A percentile compares a stretch with the other conserved stretches of the same genome.
phyloP scores from a whole-genome alignment of 2,329 filamentous ascomycete species.

The Ustilaginoidea virens region DNA sequence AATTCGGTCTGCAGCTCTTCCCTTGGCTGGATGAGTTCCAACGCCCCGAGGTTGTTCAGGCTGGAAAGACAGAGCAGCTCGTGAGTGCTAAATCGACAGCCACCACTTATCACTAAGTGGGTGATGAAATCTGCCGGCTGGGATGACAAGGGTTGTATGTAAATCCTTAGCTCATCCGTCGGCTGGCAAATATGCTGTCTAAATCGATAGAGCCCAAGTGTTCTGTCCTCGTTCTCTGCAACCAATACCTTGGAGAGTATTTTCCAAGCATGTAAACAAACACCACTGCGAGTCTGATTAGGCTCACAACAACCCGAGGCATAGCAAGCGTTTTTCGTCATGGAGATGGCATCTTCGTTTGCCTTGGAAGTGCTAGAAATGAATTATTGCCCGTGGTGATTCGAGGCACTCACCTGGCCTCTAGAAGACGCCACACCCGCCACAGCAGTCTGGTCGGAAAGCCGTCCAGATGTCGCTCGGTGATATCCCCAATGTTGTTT shows the following conservation, averaged over 20 bases:
- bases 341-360: too few species aligned
- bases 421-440: conserved; percentile 24
- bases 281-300: conserved; percentile 8
- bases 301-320: too few species aligned
- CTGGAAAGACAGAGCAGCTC: conserved; percentile 25
- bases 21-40: conserved; percentile 28
- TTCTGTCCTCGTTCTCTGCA: conserved; percentile 17
- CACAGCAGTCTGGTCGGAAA: conserved; percentile 19
- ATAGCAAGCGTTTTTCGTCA: too few species aligned
- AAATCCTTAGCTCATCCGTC: conserved; percentile 16
- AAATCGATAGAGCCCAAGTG: conserved; percentile 22
- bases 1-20: conserved; percentile 14
- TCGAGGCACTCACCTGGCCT: conserved; percentile 23
- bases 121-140: conserved; percentile 22
- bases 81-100: conserved; percentile 17
- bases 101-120: conserved; percentile 23
- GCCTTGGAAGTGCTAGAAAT: too few species aligned
- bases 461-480: conserved; percentile 16
- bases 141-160: conserved; percentile 20
- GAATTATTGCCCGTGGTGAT: too few species aligned
- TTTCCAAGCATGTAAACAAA: conserved; percentile 25
- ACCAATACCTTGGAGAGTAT: conserved; percentile 20
- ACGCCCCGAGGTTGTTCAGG: conserved; percentile 29
- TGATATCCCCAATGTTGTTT: conserved; percentile 20
- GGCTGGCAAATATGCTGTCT: conserved; percentile 24